Conservation (phyloP, 2,329 filamentous ascomycete genomes). For the Cladosporium halotolerans region DNA sequence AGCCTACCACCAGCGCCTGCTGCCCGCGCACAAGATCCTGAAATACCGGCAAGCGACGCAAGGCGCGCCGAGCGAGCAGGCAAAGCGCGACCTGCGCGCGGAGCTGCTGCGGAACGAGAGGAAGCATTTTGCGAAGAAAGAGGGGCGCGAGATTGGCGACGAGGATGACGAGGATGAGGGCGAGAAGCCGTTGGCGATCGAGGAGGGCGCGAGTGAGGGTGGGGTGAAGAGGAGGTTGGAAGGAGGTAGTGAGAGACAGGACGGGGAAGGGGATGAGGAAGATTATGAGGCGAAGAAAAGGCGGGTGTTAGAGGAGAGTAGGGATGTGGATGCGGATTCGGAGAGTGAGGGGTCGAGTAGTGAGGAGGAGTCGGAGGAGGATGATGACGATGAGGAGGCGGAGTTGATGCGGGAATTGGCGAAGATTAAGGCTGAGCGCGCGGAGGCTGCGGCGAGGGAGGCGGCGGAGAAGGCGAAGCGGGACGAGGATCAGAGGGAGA, state of each 20-base stretch:
- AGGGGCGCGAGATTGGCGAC: slow-evolving; percentile 49
- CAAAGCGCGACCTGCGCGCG: slow-evolving; percentile 73
- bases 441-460: slow-evolving; percentile 72
- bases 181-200: slow-evolving; percentile 37
- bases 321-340: slow-evolving; percentile 79
- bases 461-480: slow-evolving; percentile 73
- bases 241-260: slow-evolving; percentile 44
- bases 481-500: slow-evolving; percentile 77
- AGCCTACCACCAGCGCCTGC: slow-evolving; percentile 91
- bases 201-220: slow-evolving; percentile 42
- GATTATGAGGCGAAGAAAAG: slow-evolving; percentile 76
- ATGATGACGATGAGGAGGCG: slow-evolving; percentile 73
- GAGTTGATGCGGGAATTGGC: slow-evolving; percentile 89
- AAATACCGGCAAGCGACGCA: slow-evolving; percentile 88
- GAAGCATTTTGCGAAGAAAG: slow-evolving; percentile 79
- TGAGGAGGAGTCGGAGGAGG: slow-evolving; percentile 54
- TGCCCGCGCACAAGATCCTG: slow-evolving; percentile 87
- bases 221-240: slow-evolving; percentile 24
- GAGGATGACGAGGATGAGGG: slow-evolving; percentile 18
- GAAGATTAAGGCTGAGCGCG: slow-evolving; percentile 82
- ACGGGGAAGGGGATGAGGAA: slow-evolving; percentile 45
- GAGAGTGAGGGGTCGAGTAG: slow-evolving; percentile 34
- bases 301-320: slow-evolving; percentile 78
- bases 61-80: slow-evolving; percentile 68
- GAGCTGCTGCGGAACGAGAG: slow-evolving; percentile 87